Conservation (phyloP, 768 basidiomycete genomes). For the Exsudoporus frostii region DNA sequence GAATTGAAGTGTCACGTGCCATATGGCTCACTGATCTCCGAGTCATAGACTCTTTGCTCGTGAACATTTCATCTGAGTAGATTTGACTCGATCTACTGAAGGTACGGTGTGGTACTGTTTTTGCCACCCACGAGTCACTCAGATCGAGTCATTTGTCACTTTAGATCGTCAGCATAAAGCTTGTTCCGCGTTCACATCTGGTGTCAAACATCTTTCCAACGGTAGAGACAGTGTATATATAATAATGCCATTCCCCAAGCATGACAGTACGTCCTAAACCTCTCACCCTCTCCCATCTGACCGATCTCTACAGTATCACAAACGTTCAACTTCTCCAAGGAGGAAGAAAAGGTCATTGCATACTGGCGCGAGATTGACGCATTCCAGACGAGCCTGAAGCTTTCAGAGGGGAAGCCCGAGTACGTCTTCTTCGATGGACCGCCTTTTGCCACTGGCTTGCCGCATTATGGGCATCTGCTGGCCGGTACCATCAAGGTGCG, state of each 20-base stretch:
- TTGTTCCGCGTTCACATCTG: background rate
- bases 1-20: too few species aligned
- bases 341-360: slow-evolving; percentile 84
- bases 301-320: slow-evolving; percentile 53
- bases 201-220: background rate
- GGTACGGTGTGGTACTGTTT: background rate
- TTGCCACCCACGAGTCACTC: slow-evolving; percentile 2
- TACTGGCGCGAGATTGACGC: slow-evolving; percentile 98
- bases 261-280: slow-evolving; percentile 58
- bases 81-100: background rate
- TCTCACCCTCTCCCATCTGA: slow-evolving; percentile 1
- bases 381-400: slow-evolving; percentile 89
- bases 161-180: background rate
- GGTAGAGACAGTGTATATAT: background rate
- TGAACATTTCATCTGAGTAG: background rate
- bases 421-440: slow-evolving; percentile 97
- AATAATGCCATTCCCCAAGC: slow-evolving; percentile 62
- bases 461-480: slow-evolving; percentile 93
- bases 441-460: slow-evolving; percentile 94
- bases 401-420: slow-evolving; percentile 86
- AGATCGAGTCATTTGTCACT: slow-evolving; percentile 13
- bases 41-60: background rate
- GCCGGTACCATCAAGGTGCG: slow-evolving; percentile 90
- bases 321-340: slow-evolving; percentile 79
- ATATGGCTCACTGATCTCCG: background rate